phyloP scores from a whole-genome alignment of 2,329 filamentous ascomycete genomes.

The Diaporthe vexans region DNA sequence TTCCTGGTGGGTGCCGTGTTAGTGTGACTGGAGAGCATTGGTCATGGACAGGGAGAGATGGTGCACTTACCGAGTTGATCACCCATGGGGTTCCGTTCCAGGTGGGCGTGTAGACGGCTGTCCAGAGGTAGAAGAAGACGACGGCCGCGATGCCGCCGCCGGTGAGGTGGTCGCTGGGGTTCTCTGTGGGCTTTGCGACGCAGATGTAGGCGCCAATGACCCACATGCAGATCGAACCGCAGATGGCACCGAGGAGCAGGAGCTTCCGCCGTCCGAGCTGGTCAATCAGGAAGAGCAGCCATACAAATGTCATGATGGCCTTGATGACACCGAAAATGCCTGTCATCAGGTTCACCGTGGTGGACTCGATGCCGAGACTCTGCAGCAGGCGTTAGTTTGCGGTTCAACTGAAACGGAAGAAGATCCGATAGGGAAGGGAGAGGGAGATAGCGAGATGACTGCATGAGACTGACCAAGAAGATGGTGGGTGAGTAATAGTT shows the following conservation, averaged over 20 bases:
- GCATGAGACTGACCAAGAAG: slow-evolving; percentile 57
- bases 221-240: slow-evolving; percentile 74
- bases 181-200: slow-evolving; percentile 56
- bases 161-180: slow-evolving; percentile 48
- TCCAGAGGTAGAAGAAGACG: slow-evolving; percentile 83
- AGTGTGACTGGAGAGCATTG: background rate
- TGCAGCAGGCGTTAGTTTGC: slow-evolving; percentile 45
- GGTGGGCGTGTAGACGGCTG: slow-evolving; percentile 77
- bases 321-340: slow-evolving; percentile 85
- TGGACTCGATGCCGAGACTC: slow-evolving; percentile 62
- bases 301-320: slow-evolving; percentile 76
- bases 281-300: slow-evolving; percentile 79
- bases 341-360: slow-evolving; percentile 69
- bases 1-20: slow-evolving; percentile 51
- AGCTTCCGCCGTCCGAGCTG: slow-evolving; percentile 68
- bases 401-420: background rate
- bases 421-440: background rate
- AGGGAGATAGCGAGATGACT: no score
- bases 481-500: slow-evolving; percentile 82
- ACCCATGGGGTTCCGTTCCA: slow-evolving; percentile 86
- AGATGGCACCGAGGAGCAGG: slow-evolving; percentile 72
- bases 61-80: slow-evolving; percentile 67
- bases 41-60: no score
- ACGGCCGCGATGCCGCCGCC: slow-evolving; percentile 69
- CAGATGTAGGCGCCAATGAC: slow-evolving; percentile 74